Conservation (phyloP, 2,329 filamentous ascomycete species). For the Sclerotiophoma versabilis region DNA sequence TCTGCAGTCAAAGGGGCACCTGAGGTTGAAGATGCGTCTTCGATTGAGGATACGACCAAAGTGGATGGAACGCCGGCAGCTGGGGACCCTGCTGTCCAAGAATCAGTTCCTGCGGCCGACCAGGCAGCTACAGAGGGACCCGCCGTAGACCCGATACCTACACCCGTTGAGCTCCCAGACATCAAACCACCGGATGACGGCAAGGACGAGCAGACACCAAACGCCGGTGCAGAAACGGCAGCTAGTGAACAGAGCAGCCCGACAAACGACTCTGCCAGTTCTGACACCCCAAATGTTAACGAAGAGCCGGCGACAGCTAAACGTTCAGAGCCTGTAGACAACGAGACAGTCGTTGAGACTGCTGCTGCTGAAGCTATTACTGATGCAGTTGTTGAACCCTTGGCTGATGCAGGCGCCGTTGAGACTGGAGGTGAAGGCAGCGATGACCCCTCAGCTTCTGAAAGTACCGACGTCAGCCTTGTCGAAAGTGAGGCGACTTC, state of each 20-base stretch:
- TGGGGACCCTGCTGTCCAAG: too few species aligned
- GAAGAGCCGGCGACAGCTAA: not conserved
- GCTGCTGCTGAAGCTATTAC: not conserved
- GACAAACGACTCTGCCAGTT: not conserved
- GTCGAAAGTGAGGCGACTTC: slow-evolving; percentile 4
- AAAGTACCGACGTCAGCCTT: slow-evolving; percentile 3
- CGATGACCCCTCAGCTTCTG: not conserved
- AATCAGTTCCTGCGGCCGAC: too few species aligned
- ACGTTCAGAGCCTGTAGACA: not conserved
- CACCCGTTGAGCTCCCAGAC: not conserved
- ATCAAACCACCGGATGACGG: not conserved
- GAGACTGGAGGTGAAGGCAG: slow-evolving; percentile 6
- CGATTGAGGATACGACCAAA: not conserved
- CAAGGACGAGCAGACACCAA: not conserved
- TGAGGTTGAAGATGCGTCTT: not conserved
- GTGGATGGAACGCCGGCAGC: not conserved
- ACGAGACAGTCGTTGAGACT: not conserved
- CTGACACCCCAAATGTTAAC: not conserved
- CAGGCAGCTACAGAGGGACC: too few species aligned
- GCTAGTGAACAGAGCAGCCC: not conserved
- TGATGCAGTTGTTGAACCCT: not conserved
- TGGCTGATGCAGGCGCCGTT: not conserved
- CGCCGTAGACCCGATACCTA: not conserved
- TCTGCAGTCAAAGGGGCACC: not conserved
- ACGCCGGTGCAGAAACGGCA: not conserved